Evolutionary conservation across 2,329 filamentous ascomycete genomes (phyloP), one percentile per base, ranked within the genome.

Genomic region (Alternaria sp.): DNA sequence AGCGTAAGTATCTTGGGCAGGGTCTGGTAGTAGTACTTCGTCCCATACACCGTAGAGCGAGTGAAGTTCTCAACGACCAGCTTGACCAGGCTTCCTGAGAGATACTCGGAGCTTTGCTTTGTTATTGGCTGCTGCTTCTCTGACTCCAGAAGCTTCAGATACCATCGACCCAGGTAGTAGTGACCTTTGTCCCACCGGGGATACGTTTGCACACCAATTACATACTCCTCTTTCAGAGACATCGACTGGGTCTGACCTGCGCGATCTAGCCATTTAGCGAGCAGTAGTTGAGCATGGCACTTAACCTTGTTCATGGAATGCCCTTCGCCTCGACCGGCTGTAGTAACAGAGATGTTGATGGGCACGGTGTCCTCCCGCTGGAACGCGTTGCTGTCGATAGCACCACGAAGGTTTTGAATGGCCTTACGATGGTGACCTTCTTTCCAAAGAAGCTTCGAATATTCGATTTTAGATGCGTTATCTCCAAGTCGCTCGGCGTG

Each of bases 1-100:
- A 99, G 83, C 0, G 95, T 99, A 41, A 99, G 81, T 46, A 97
- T 85, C 63, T 96, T 91, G 0, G 95, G 96, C 34, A 99, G 83
- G 0, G 94, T 97, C 78, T 98, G 94, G 72, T 97, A 96, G 43
- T 97, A 87, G 78, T 98, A 97, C 79, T 98, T 99, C 47, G 93
- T 95, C 32, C 95, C 95, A 67, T 90, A 94, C 28, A 89, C 88
- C 44, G 97, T 85, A 3, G 94, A 96, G 28, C 94, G 88, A 44
- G 97, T 83, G 72, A 96, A 97, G 74, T 96, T 97, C 72, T 97
- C 93, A 65, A 98, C 92, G 36, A 99, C 92, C 16, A 97, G 85
- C 73, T 94, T 93, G 2, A 93, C 89, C 20, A 90, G 88, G 75
- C 97, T 94, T 39, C 95, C 96, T 11, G 87, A 91, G 56, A 95